Evolutionary conservation across 495 filamentous ascomycete genomes (phyloP).

Genomic region (Hypomontagnella submonticulosa): DNA sequence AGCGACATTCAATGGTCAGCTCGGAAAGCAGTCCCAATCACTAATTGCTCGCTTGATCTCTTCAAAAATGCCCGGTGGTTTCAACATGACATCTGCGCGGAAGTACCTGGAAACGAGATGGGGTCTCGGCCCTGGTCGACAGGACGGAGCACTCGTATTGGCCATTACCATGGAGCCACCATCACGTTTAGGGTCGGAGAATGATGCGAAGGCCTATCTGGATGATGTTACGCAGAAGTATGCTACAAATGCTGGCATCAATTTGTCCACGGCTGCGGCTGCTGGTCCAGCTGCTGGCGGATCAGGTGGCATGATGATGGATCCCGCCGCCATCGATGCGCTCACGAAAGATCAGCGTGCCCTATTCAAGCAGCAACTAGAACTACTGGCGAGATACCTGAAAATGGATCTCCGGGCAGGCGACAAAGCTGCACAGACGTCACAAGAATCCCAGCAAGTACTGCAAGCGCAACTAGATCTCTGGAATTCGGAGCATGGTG

Average conservation of each 20-base stretch:
- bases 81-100: constrained; percentile 94
- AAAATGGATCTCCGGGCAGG: constrained; percentile 96
- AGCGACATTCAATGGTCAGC: constrained; percentile 95
- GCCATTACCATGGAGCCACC: constrained; percentile 93
- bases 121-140: constrained; percentile 87
- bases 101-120: constrained; percentile 96
- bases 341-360: constrained; percentile 94
- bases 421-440: constrained; percentile 89
- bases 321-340: constrained; percentile 95
- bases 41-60: constrained; percentile 94
- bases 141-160: constrained; percentile 89
- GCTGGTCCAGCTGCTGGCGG: constrained; percentile 77
- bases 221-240: constrained; percentile 92
- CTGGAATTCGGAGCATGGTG: constrained; percentile 94
- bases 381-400: constrained; percentile 92
- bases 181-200: constrained; percentile 85
- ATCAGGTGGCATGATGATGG: constrained; percentile 96
- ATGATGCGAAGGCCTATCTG: constrained; percentile 89
- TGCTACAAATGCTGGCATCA: constrained; percentile 85
- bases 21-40: constrained; percentile 95
- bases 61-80: constrained; percentile 99
- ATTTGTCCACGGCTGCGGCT: constrained; percentile 77
- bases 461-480: constrained; percentile 93
- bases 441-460: constrained; percentile 82
- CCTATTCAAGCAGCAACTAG: constrained; percentile 96